Percentiles rank a stretch among this genome's conserved stretches.
phyloP scores from a whole-genome alignment of 176 grass and related monocot species.

The Tuctoria greenei region DNA sequence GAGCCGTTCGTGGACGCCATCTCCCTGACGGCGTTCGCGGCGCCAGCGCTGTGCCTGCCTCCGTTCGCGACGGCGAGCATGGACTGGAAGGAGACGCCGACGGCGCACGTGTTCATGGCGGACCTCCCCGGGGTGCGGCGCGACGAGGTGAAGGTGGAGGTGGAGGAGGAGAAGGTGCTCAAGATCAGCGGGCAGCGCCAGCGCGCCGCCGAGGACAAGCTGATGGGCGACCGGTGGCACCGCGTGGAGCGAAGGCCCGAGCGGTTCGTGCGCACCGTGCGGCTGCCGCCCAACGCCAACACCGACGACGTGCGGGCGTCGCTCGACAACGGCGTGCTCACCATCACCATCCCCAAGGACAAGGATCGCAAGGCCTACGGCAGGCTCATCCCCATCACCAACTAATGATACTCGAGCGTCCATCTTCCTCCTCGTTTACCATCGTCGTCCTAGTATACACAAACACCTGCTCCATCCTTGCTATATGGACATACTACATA shows the following conservation, averaged over 20 bases:
- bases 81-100: slow-evolving; percentile 81
- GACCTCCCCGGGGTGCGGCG: slow-evolving; percentile 57
- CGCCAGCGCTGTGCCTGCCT: slow-evolving; percentile 16
- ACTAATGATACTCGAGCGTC: neutral
- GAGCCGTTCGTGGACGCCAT: slow-evolving; percentile 47
- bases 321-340: slow-evolving; percentile 66
- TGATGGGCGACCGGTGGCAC: slow-evolving; percentile 53
- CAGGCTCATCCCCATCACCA: slow-evolving; percentile 56
- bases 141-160: slow-evolving; percentile 69
- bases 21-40: slow-evolving; percentile 26
- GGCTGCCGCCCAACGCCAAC: slow-evolving; percentile 53
- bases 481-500: too few species aligned
- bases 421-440: neutral
- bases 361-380: slow-evolving; percentile 32
- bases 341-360: slow-evolving; percentile 62
- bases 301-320: slow-evolving; percentile 29
- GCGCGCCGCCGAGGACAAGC: slow-evolving; percentile 50
- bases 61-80: slow-evolving; percentile 54
- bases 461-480: too few species aligned
- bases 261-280: slow-evolving; percentile 48
- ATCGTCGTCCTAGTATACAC: too few species aligned
- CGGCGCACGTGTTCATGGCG: slow-evolving; percentile 69
- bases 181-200: slow-evolving; percentile 56
- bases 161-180: slow-evolving; percentile 68
- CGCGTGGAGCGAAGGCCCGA: slow-evolving; percentile 54